Base-by-base conservation (phyloP, 345 rosid genomes). In the Triadica sebifera region DNA sequence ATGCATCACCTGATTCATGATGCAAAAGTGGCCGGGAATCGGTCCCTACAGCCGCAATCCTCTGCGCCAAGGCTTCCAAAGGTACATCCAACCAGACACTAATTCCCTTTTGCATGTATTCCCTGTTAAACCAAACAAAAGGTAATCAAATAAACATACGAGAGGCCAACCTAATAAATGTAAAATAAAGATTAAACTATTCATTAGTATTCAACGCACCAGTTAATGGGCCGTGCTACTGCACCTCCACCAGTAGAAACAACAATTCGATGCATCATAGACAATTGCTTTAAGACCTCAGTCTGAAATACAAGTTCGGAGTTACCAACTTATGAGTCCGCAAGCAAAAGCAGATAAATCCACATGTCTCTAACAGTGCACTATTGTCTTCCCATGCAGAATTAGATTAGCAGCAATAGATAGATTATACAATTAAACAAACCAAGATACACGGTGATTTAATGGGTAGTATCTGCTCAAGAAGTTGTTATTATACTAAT, bases 201-300 rank as follows among this genome's bases (percentile, higher is more conserved):
- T 15, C 0, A 7, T 29, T 69, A 17, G 43, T 17, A 52, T 47
- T 49, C 47, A 15, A 58, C 4, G 2, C 72, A 93, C 99, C 99
- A 95, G 81, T 95, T 95, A 79, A 88, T 76, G 22, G 97, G 93
- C 69, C 81, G 81, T 16, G 83, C 80, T 41, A 95, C 99, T 13
- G 89, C 97, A 77, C 99, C 99, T 75, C 99, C 98, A 24, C 99
- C 99, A 0, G 99, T 95, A 69, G 99, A 95, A 77, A 95, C 94
- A 81, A 95, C 97, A 68, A 88, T 81, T 56, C 65, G 83, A 69
- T 82, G 85, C 87, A 77, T 85, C 49, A 81, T 66, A 47, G 99
- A 93, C 49, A 95, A 84, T 69, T 80, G 79, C 81, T 59, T 81
- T 79, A 95, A 77, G 55, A 73, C 85, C 78, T 92, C 92, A 22